A percentile compares a stretch with the other conserved stretches of the same genome.
Conservation (phyloP, 2,329 filamentous ascomycete genomes). For the Talaromyces albobiverticillius region DNA sequence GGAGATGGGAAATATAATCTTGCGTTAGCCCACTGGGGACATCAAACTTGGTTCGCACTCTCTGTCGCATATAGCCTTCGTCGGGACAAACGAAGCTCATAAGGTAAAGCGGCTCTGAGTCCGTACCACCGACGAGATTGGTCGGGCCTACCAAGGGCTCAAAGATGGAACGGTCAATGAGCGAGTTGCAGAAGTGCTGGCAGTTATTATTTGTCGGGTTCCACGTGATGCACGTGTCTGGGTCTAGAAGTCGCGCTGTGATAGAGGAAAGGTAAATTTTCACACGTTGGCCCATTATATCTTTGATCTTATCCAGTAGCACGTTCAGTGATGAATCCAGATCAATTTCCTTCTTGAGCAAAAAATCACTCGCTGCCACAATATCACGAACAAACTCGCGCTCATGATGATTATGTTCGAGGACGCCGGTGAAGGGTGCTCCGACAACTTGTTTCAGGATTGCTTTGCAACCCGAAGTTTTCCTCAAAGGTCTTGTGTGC, state of each 20-base stretch:
- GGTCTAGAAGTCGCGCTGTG: slow-evolving; percentile 26
- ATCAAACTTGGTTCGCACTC: slow-evolving; percentile 31
- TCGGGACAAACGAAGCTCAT: slow-evolving; percentile 41
- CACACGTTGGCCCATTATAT: slow-evolving; percentile 24
- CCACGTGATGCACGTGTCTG: slow-evolving; percentile 29
- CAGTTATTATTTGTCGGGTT: slow-evolving; percentile 35
- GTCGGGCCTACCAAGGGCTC: slow-evolving; percentile 29
- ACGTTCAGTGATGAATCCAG: no score
- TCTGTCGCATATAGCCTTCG: slow-evolving; percentile 20
- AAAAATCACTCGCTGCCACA: slow-evolving; percentile 18
- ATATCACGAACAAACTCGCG: slow-evolving; percentile 19
- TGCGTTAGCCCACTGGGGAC: slow-evolving; percentile 43
- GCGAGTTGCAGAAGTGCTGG: slow-evolving; percentile 37
- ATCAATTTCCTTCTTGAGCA: slow-evolving; percentile 16
- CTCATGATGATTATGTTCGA: slow-evolving; percentile 23
- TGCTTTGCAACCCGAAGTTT: no score
- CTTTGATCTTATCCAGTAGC: no score
- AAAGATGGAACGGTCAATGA: slow-evolving; percentile 33
- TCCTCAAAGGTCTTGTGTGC: no score
- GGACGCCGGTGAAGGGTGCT: slow-evolving; percentile 30
- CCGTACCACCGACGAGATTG: no score
- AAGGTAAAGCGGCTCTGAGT: slow-evolving; percentile 32
- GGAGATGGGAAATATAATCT: slow-evolving; percentile 42
- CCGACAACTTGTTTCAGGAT: slow-evolving; percentile 44
- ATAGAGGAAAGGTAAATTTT: slow-evolving; percentile 32